phyloP scores from a whole-genome alignment of 129 eudicot species.

The Lactuca sativa region DNA sequence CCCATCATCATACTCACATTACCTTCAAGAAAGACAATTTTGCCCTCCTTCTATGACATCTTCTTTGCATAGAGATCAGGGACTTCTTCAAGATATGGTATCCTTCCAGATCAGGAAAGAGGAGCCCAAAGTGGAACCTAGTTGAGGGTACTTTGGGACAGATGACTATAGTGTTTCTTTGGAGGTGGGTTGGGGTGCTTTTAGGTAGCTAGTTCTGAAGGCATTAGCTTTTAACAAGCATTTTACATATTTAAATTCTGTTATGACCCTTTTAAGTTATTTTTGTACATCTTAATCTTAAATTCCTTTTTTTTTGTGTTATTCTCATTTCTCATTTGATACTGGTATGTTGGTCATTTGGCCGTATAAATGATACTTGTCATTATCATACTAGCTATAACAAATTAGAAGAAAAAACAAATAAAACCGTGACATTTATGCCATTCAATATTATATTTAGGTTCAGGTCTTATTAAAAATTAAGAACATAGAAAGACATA shows the following conservation, averaged over 20 bases:
- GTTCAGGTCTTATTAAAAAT: no score
- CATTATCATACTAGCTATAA: neutral
- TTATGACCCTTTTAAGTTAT: conserved; percentile 18
- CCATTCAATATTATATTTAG: no score
- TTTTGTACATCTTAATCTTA: conserved; percentile 7
- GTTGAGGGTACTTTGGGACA: conserved; percentile 21
- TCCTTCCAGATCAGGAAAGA: conserved; percentile 49
- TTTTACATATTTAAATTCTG: conserved; percentile 9
- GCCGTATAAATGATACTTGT: neutral
- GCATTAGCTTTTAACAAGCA: conserved; percentile 14
- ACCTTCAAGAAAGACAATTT: conserved; percentile 28
- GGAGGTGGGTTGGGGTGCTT: neutral
- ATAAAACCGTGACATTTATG: no score
- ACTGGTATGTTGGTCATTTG: conserved; percentile 7
- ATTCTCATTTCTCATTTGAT: neutral
- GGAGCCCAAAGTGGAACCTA: conserved; percentile 46
- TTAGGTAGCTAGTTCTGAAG: conserved; percentile 23
- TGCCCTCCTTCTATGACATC: conserved; percentile 22
- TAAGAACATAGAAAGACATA: no score
- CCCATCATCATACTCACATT: conserved; percentile 21
- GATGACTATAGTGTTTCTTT: conserved; percentile 4
- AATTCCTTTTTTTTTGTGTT: neutral
- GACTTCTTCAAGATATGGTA: conserved; percentile 86
- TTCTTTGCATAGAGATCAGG: conserved; percentile 54
- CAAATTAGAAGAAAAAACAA: no score